A percentile compares a stretch with the other conserved stretches of the same genome.
Conservation (phyloP, 148 eudicot genomes). For the Rheum nobile region DNA sequence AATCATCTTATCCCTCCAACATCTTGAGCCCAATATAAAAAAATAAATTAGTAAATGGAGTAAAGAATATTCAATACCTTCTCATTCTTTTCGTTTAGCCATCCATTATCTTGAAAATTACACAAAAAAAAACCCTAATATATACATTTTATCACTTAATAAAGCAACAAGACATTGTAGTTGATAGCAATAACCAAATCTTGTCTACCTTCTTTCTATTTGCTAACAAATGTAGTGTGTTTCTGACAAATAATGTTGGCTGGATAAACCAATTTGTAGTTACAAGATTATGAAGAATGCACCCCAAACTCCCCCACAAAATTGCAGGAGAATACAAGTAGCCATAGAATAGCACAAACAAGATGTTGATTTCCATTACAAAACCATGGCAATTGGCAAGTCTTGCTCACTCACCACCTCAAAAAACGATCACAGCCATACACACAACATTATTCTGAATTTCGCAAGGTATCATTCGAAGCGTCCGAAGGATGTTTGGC, state of each 20-base stretch:
- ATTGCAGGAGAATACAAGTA: not conserved
- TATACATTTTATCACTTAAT: too few relatives aligned
- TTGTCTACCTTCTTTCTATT: not conserved
- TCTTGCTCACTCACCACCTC: not conserved
- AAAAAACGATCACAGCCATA: not conserved
- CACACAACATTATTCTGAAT: constrained; percentile 2
- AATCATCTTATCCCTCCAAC: too few relatives aligned
- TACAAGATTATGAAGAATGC: not conserved
- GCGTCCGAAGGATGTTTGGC: not conserved
- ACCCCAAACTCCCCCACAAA: not conserved
- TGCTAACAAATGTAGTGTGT: not conserved
- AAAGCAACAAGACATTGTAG: too few relatives aligned
- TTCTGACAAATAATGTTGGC: not conserved
- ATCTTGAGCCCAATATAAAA: too few relatives aligned
- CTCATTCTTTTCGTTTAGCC: too few relatives aligned
- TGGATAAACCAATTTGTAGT: not conserved
- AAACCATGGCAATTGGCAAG: constrained; percentile 2
- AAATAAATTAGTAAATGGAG: too few relatives aligned
- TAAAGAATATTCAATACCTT: too few relatives aligned
- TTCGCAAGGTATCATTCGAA: too few relatives aligned
- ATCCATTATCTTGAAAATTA: too few relatives aligned
- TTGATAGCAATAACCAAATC: too few relatives aligned
- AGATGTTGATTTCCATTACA: not conserved
- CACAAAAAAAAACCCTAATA: too few relatives aligned
- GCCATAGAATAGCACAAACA: not conserved